phyloP scores from a whole-genome alignment of 2,329 filamentous ascomycete species.

The Fusarium bulbicola region DNA sequence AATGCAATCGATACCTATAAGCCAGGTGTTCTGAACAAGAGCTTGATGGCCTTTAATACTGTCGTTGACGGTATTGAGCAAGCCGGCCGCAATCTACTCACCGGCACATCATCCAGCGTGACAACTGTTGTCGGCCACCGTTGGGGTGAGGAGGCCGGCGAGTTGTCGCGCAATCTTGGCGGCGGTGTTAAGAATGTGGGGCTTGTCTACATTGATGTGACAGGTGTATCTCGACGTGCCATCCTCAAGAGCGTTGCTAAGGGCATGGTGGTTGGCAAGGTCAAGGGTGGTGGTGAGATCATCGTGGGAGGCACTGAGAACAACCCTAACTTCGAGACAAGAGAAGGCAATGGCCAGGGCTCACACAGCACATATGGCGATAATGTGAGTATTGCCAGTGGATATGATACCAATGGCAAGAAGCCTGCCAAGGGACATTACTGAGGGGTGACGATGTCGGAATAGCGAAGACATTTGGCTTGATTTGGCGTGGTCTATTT shows the following conservation, averaged over 20 bases:
- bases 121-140: slow-evolving; percentile 88
- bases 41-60: slow-evolving; percentile 94
- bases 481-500: slow-evolving; percentile 12
- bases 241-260: slow-evolving; percentile 96
- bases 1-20: slow-evolving; percentile 75
- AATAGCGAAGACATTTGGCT: slow-evolving; percentile 6
- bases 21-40: slow-evolving; percentile 93
- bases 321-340: slow-evolving; percentile 34
- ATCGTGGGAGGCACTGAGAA: slow-evolving; percentile 73
- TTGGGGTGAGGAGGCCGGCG: slow-evolving; percentile 86
- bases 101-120: slow-evolving; percentile 78
- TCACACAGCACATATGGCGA: slow-evolving; percentile 42
- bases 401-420: slow-evolving; percentile 46
- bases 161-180: slow-evolving; percentile 77
- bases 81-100: slow-evolving; percentile 80
- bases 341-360: slow-evolving; percentile 36
- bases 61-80: slow-evolving; percentile 94
- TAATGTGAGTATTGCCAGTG: slow-evolving; percentile 40
- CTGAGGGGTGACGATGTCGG: slow-evolving; percentile 5
- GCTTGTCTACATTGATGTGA: slow-evolving; percentile 95
- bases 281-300: slow-evolving; percentile 76
- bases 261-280: slow-evolving; percentile 90
- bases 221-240: slow-evolving; percentile 87
- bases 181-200: slow-evolving; percentile 96
- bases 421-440: slow-evolving; percentile 40